These are phyloP conservation scores for Cercophora sp. DNA, from an alignment of 495 filamentous ascomycete species.

Conservation along the genomic window DNA sequence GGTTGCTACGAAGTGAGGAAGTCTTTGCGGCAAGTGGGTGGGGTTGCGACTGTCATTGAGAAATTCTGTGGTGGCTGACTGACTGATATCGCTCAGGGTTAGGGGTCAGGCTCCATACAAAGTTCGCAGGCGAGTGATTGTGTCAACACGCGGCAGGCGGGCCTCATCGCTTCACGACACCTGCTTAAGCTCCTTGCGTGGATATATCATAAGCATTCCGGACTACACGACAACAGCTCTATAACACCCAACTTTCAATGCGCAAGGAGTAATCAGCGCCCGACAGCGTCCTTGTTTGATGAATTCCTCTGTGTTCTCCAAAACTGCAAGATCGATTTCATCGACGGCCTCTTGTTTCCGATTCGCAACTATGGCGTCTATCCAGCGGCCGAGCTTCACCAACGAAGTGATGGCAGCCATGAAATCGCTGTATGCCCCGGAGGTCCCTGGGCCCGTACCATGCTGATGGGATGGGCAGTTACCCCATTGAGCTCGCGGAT, in stretches of 20 bases:
- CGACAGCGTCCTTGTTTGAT: too few species aligned
- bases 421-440: constrained; percentile 65
- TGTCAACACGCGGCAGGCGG: too few species aligned
- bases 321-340: not conserved
- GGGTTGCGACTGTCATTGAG: not conserved
- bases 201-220: too few species aligned
- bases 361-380: constrained; percentile 20
- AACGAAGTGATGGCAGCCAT: constrained; percentile 75
- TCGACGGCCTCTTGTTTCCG: not conserved
- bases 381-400: constrained; percentile 56
- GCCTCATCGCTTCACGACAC: too few species aligned
- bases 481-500: constrained; percentile 84
- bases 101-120: constrained; percentile 6
- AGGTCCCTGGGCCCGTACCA: too few species aligned
- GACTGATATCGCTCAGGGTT: too few species aligned
- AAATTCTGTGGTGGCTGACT: too few species aligned
- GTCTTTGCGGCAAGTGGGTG: not conserved
- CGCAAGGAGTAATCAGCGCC: too few species aligned
- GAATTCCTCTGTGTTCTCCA: not conserved
- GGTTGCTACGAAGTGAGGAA: constrained; percentile 19
- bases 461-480: too few species aligned
- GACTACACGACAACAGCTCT: too few species aligned
- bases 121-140: not conserved
- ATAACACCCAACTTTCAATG: too few species aligned
- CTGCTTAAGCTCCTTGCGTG: too few species aligned